Conservation (phyloP, 495 filamentous ascomycete genomes). For the Penicillium paradoxum region DNA sequence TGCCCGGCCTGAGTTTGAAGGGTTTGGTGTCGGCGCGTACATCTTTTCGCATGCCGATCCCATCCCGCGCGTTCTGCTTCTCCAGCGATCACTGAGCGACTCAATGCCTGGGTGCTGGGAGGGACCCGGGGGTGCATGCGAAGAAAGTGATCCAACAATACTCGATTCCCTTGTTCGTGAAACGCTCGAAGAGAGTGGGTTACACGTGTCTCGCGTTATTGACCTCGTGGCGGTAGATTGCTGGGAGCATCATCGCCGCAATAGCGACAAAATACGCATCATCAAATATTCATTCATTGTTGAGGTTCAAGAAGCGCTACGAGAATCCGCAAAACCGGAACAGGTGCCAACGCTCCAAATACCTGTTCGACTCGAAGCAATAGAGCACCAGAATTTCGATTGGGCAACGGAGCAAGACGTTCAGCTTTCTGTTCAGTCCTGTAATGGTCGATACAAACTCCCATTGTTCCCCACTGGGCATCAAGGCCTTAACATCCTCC, state of each 20-base stretch:
- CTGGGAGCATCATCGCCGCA: conserved; percentile 22
- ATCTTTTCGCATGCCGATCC: conserved; percentile 32
- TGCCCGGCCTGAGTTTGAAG: conserved; percentile 29
- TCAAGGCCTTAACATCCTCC: conserved; percentile 16
- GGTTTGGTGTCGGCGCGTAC: conserved; percentile 36
- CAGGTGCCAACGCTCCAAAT: conserved; percentile 22
- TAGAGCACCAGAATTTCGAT: conserved; percentile 40
- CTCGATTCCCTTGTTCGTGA: conserved; percentile 52
- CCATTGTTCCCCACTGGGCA: background rate
- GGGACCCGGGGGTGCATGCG: conserved; percentile 51
- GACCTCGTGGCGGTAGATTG: conserved; percentile 36
- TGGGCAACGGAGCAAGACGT: conserved; percentile 46
- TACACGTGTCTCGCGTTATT: conserved; percentile 43
- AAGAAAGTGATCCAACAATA: conserved; percentile 45
- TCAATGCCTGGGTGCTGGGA: conserved; percentile 52
- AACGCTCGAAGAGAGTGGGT: conserved; percentile 55
- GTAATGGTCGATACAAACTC: conserved; percentile 10
- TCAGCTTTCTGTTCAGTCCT: conserved; percentile 5
- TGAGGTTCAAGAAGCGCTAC: conserved; percentile 28
- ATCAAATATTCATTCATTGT: conserved; percentile 37
- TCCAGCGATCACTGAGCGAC: conserved; percentile 45
- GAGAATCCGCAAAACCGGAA: background rate
- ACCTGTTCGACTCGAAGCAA: conserved; percentile 31
- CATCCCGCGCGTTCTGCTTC: conserved; percentile 40
- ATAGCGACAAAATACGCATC: conserved; percentile 12